A percentile compares a stretch with the other conserved stretches of the same genome.
These are phyloP conservation scores for Bertia moriformis DNA, from an alignment of 2,329 filamentous ascomycete species.

Conservation along the genomic window DNA sequence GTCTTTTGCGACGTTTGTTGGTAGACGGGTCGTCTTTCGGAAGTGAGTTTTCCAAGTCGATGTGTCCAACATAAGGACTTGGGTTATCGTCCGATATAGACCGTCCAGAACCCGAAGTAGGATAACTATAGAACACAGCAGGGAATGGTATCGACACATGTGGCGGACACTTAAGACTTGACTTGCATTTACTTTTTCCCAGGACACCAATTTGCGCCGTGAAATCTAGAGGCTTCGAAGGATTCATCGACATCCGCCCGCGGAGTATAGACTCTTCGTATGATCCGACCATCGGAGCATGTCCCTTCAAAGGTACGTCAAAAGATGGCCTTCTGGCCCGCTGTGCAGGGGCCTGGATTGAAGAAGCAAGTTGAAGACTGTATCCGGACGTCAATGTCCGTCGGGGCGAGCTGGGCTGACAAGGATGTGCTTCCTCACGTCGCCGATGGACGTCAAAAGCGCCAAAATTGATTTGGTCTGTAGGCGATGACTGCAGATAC, in stretches of 20 bases:
- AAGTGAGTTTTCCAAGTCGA: slow-evolving; percentile 77
- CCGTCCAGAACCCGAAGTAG: slow-evolving; percentile 46
- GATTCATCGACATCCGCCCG: slow-evolving; percentile 90
- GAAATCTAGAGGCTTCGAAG: slow-evolving; percentile 84
- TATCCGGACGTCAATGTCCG: slow-evolving; percentile 56
- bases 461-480: background rate
- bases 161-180: slow-evolving; percentile 69
- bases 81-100: slow-evolving; percentile 67
- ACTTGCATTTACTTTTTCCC: slow-evolving; percentile 75
- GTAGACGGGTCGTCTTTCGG: slow-evolving; percentile 31
- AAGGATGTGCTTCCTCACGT: slow-evolving; percentile 66
- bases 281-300: slow-evolving; percentile 91
- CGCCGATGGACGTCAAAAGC: too few species aligned
- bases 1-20: slow-evolving; percentile 31
- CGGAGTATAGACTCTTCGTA: slow-evolving; percentile 94
- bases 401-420: slow-evolving; percentile 28
- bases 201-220: slow-evolving; percentile 89
- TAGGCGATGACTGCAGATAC: slow-evolving; percentile 3
- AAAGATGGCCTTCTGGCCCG: slow-evolving; percentile 55
- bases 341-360: slow-evolving; percentile 33
- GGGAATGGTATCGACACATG: slow-evolving; percentile 86
- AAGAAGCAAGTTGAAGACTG: slow-evolving; percentile 22
- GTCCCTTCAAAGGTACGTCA: slow-evolving; percentile 60
- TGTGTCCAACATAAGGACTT: slow-evolving; percentile 86
- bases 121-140: slow-evolving; percentile 91